Evolutionary conservation across 106 monocot genomes (phyloP).

Genomic region (Acorus calamus): DNA sequence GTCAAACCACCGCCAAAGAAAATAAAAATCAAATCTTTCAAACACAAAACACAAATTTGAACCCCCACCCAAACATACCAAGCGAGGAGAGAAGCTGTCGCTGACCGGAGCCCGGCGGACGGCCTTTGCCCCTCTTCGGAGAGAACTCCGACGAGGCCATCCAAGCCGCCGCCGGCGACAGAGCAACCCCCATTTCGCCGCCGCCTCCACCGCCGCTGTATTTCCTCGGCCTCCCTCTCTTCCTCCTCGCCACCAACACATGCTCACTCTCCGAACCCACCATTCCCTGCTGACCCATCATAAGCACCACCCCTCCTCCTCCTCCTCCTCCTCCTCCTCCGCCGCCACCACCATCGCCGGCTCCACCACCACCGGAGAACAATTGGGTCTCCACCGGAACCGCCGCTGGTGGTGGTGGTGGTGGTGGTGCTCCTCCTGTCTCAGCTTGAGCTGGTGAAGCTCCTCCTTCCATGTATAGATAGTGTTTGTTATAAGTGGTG

Average conservation of each 20-base stretch:
- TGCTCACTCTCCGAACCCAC: no score
- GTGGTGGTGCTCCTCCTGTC: no score
- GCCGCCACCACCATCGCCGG: neutral
- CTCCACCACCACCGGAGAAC: slow-evolving; percentile 1
- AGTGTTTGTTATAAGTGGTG: no score
- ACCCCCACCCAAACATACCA: slow-evolving; percentile 18
- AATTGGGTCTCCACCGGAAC: no score
- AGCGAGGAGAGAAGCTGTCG: slow-evolving; percentile 64
- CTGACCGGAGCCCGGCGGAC: slow-evolving; percentile 64
- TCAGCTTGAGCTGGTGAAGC: no score
- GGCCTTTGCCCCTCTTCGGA: slow-evolving; percentile 47
- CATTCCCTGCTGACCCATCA: neutral
- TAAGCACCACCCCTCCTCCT: slow-evolving; percentile 7
- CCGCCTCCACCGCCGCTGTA: neutral
- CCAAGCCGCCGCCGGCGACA: slow-evolving; percentile 2
- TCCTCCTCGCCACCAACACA: no score
- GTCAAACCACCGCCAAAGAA: no score
- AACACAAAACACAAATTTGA: no score
- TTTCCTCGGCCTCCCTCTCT: neutral
- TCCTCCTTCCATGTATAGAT: no score
- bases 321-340: neutral
- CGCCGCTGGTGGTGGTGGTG: no score
- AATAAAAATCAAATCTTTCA: no score
- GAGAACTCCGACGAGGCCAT: slow-evolving; percentile 11
- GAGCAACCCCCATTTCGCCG: neutral